These are phyloP conservation scores for Melampsora larici-populina DNA, from an alignment of 1,284 basidiomycete genomes.

Conservation along the genomic window DNA sequence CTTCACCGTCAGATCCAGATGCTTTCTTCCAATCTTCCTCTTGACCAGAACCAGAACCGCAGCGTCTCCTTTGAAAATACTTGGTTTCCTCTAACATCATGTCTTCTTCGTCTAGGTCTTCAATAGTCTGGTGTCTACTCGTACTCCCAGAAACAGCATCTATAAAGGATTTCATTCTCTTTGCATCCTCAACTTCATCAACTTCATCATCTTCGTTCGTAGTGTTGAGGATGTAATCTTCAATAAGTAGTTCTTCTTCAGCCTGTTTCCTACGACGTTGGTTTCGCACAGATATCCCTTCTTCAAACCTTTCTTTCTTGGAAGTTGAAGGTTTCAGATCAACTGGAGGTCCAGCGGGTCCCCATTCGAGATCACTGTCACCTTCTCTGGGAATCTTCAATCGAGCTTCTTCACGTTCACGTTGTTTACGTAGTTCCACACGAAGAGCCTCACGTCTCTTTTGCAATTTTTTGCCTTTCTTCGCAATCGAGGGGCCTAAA, in stretches of 20 bases:
- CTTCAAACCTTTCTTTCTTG: no score
- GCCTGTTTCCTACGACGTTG: constrained; percentile 3
- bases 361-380: constrained; percentile 27
- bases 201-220: constrained; percentile 15
- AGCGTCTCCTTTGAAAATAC: no score
- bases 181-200: background rate
- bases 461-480: constrained; percentile 1
- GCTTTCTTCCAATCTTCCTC: no score
- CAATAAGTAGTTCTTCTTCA: constrained; percentile 18
- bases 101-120: no score
- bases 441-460: constrained; percentile 3
- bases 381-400: background rate
- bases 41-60: no score
- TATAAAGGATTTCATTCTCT: no score
- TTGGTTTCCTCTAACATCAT: no score
- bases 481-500: background rate
- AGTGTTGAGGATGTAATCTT: constrained; percentile 26
- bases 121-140: no score
- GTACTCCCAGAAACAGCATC: no score
- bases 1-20: no score
- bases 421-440: background rate
- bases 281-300: no score
- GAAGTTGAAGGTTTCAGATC: no score
- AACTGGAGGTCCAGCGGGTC: background rate
- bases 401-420: constrained; percentile 3